Evolutionary conservation across 345 rosid species (phyloP).

Genomic region (Mangifera indica): DNA sequence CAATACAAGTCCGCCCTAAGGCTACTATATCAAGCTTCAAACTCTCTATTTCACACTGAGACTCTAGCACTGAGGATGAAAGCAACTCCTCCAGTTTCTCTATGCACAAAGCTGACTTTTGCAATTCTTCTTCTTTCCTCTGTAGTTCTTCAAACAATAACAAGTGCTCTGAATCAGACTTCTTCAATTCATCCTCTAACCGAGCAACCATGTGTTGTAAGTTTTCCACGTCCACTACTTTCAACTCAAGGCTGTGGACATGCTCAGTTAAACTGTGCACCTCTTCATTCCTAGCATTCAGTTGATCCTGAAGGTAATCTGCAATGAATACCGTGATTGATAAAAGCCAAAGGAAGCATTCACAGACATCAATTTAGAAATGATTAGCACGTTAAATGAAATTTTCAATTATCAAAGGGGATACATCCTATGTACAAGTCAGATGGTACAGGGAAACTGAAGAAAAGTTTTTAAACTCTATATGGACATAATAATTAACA

Average conservation of each 20-base stretch:
- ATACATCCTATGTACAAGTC: not conserved
- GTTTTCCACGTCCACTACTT: conserved; percentile 52
- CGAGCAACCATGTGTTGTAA: conserved; percentile 39
- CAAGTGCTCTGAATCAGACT: conserved; percentile 45
- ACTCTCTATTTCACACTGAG: conserved; percentile 82
- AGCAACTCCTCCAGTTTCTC: conserved; percentile 76
- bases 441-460: not conserved
- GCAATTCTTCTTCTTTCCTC: conserved; percentile 61
- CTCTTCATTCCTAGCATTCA: conserved; percentile 59
- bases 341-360: conserved; percentile 13
- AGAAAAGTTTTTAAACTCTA: not conserved
- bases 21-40: conserved; percentile 70
- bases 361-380: not conserved
- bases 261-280: conserved; percentile 52
- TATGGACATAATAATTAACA: conserved; percentile 5
- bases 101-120: conserved; percentile 37
- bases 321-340: conserved; percentile 18
- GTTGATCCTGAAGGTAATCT: conserved; percentile 88
- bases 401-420: conserved; percentile 10
- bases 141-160: conserved; percentile 54
- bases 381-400: not conserved
- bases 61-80: conserved; percentile 55
- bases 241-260: conserved; percentile 53
- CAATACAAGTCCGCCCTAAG: conserved; percentile 54
- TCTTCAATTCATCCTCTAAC: conserved; percentile 54